Conservation (phyloP, 805 yeast genomes). For the Metschnikowia baotianmanensis region DNA sequence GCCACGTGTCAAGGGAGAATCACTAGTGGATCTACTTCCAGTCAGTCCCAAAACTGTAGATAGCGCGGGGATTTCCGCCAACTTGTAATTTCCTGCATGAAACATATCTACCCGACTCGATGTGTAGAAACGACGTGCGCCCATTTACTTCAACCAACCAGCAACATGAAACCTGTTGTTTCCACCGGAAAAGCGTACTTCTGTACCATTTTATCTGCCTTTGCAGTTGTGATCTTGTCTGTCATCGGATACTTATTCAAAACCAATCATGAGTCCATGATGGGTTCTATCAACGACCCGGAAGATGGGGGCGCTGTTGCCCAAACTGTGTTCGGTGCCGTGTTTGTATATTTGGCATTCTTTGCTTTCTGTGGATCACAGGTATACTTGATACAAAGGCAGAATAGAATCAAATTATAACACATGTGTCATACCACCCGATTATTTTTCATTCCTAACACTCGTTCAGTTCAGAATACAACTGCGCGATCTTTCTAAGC, state of each 20-base stretch:
- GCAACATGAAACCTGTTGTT: slow-evolving; percentile 42
- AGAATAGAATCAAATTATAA: slow-evolving; percentile 55
- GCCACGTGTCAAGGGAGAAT: too few species aligned
- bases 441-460: neutral
- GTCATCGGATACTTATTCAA: slow-evolving; percentile 82
- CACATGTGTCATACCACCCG: too few species aligned
- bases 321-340: slow-evolving; percentile 85
- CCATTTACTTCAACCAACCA: neutral
- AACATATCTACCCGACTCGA: neutral
- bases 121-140: neutral
- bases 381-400: slow-evolving; percentile 59
- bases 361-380: slow-evolving; percentile 91
- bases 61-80: too few species aligned
- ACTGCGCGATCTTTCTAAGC: too few species aligned
- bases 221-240: slow-evolving; percentile 84
- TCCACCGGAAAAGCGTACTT: slow-evolving; percentile 86
- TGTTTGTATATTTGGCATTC: slow-evolving; percentile 73
- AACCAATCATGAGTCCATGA: slow-evolving; percentile 81
- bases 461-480: neutral
- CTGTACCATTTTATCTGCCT: slow-evolving; percentile 89
- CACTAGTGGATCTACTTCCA: too few species aligned
- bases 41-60: too few species aligned
- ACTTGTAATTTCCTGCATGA: too few species aligned
- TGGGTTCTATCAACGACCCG: slow-evolving; percentile 90
- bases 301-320: slow-evolving; percentile 94